Evolutionary conservation across 768 basidiomycete genomes (phyloP).

Genomic region (Cyclocybe cylindracea): DNA sequence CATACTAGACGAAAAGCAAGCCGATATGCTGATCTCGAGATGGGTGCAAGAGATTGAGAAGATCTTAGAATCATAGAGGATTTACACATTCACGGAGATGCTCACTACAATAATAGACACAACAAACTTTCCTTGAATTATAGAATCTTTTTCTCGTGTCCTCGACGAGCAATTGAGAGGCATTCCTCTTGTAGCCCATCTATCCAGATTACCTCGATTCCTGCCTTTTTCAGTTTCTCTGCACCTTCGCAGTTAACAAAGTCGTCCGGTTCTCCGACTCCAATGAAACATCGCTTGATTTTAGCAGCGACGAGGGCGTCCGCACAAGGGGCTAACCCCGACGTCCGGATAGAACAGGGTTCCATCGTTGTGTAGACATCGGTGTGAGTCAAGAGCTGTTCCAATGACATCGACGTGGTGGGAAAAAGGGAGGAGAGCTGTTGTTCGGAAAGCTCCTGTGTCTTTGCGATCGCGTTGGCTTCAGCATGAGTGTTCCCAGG

Average conservation of each 20-base stretch:
- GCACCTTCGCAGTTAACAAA: constrained; percentile 95
- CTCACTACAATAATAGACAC: neutral
- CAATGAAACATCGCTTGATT: constrained; percentile 80
- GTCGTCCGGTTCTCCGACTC: constrained; percentile 89
- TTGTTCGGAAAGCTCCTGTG: constrained; percentile 41
- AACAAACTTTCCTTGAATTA: neutral
- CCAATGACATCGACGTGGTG: constrained; percentile 32
- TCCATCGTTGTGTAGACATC: constrained; percentile 96
- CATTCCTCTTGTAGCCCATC: constrained; percentile 78
- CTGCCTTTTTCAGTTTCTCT: constrained; percentile 64
- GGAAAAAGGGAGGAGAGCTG: constrained; percentile 50
- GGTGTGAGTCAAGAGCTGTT: constrained; percentile 54
- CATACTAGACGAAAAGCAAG: constrained; percentile 23
- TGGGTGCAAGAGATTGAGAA: constrained; percentile 20
- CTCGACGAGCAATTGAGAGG: constrained; percentile 73
- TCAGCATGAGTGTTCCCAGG: constrained; percentile 97
- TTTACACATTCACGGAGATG: neutral
- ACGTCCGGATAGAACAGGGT: constrained; percentile 89
- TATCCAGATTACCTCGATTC: constrained; percentile 76
- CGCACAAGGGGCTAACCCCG: constrained; percentile 84
- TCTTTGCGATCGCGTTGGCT: constrained; percentile 87
- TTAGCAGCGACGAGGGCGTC: constrained; percentile 75
- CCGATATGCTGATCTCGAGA: constrained; percentile 21
- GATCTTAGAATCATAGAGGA: constrained; percentile 12
- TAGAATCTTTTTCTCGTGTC: constrained; percentile 27